Percentiles rank a stretch among this genome's conserved stretches.
Conservation (phyloP, 345 rosid genomes). For the Orychophragmus violaceus region DNA sequence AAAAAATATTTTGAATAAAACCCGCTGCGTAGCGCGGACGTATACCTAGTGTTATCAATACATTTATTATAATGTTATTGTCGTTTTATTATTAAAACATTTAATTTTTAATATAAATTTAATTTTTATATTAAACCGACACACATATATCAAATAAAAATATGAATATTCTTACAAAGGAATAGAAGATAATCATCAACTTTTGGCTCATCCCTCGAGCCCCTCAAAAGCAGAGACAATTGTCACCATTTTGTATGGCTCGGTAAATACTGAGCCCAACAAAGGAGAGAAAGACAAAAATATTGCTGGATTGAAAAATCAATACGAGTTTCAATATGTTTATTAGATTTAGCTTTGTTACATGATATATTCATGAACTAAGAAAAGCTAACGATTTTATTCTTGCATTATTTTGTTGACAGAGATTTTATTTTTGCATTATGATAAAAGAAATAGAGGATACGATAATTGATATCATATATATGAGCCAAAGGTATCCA, state of each 20-base stretch:
- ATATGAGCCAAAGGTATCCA: constrained; percentile 16
- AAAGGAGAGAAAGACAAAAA: background rate
- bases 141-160: too few relatives aligned
- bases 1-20: too few relatives aligned
- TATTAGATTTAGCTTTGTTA: background rate
- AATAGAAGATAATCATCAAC: background rate
- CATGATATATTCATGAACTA: background rate
- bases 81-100: too few relatives aligned
- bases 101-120: too few relatives aligned
- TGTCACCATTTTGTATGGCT: background rate
- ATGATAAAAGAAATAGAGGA: background rate
- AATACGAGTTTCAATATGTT: background rate
- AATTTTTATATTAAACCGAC: too few relatives aligned
- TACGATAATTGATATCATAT: constrained; percentile 2
- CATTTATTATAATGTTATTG: too few relatives aligned
- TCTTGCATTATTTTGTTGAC: background rate
- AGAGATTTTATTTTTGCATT: constrained; percentile 11
- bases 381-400: constrained; percentile 4
- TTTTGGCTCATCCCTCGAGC: constrained; percentile 14
- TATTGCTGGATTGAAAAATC: background rate
- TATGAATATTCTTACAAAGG: too few relatives aligned
- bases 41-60: too few relatives aligned
- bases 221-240: background rate
- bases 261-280: constrained; percentile 3
- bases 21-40: too few relatives aligned